Conservation (phyloP, 108 stramenopile species). For the Cyclotella choctawhatcheeana region DNA sequence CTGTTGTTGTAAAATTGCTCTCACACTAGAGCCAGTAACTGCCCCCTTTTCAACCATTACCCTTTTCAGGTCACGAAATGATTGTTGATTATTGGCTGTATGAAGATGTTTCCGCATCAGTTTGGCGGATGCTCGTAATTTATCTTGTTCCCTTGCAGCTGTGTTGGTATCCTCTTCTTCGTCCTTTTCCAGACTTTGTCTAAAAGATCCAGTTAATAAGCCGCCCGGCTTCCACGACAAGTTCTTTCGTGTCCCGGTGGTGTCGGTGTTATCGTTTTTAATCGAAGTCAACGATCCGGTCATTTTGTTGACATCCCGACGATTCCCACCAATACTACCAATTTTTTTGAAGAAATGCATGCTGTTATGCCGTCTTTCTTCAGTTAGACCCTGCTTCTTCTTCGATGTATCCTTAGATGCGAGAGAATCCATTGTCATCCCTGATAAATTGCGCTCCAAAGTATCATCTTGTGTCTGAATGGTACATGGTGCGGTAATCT, state of each 20-base stretch:
- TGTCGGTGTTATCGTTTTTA: background rate
- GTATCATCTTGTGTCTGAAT: background rate
- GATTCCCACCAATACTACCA: too few species aligned
- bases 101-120: slow-evolving; percentile 10
- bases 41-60: slow-evolving; percentile 40
- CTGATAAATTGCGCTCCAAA: background rate
- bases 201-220: background rate
- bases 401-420: too few species aligned
- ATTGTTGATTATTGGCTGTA: slow-evolving; percentile 12
- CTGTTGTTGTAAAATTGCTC: slow-evolving; percentile 29
- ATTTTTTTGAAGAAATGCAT: too few species aligned
- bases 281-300: too few species aligned
- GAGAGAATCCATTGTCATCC: background rate
- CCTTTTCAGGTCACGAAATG: slow-evolving; percentile 41
- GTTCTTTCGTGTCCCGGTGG: background rate
- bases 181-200: background rate
- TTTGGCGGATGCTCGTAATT: slow-evolving; percentile 5
- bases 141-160: background rate
- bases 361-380: too few species aligned
- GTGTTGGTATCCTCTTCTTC: background rate
- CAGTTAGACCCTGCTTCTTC: too few species aligned
- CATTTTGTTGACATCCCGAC: too few species aligned
- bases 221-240: too few species aligned
- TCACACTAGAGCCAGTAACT: slow-evolving; percentile 24
- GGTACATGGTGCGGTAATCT: background rate